These are phyloP conservation scores for Hanseniaspora nectarophila DNA, from an alignment of 805 yeast species.

Conservation along the genomic window DNA sequence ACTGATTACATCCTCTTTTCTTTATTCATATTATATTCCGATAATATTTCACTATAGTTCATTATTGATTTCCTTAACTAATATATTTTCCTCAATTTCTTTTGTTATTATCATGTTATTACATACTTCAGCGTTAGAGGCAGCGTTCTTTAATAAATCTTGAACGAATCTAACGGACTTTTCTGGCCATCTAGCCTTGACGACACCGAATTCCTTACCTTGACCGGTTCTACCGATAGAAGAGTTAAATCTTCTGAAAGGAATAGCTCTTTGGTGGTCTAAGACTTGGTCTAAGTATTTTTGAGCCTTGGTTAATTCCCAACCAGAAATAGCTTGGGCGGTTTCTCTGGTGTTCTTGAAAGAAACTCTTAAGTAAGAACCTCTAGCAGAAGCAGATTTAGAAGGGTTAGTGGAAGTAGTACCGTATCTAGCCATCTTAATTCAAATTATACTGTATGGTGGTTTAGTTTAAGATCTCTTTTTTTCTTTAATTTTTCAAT, in stretches of 20 bases:
- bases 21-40: too few relatives aligned
- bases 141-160: constrained; percentile 93
- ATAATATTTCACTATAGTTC: not conserved
- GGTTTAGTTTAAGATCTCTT: not conserved
- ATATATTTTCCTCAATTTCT: constrained; percentile 5
- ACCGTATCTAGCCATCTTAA: constrained; percentile 95
- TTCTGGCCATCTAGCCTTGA: constrained; percentile 99
- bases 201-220: constrained; percentile 99
- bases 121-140: constrained; percentile 88
- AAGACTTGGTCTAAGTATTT: constrained; percentile 88
- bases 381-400: constrained; percentile 98
- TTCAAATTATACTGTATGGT: constrained; percentile 16
- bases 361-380: constrained; percentile 97
- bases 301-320: constrained; percentile 94
- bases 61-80: constrained; percentile 14
- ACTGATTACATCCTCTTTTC: not conserved
- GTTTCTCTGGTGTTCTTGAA: constrained; percentile 99
- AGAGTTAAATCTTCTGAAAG: constrained; percentile 95
- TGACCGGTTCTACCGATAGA: constrained; percentile 98
- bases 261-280: constrained; percentile 98
- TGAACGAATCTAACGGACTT: constrained; percentile 92
- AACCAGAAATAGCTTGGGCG: constrained; percentile 95
- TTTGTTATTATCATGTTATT: not conserved
- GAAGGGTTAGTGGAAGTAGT: constrained; percentile 99
- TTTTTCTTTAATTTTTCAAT: not conserved